These are phyloP conservation scores for Lasiodiplodia citricola DNA, from an alignment of 2,329 filamentous ascomycete genomes.

Conservation along the genomic window DNA sequence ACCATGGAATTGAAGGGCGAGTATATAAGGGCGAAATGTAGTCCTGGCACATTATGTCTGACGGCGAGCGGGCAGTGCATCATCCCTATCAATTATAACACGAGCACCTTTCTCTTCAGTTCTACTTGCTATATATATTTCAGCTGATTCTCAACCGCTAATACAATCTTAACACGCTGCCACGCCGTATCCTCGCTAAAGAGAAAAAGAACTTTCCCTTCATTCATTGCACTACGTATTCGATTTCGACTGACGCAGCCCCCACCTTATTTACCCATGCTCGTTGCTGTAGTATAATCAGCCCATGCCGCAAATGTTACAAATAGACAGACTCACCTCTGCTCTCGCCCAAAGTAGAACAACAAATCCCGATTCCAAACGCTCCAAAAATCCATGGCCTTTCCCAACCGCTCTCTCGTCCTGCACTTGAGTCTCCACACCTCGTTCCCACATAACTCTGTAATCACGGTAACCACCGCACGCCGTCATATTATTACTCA, in stretches of 20 bases:
- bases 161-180: too few relatives aligned
- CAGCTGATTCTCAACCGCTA: too few relatives aligned
- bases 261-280: neutral
- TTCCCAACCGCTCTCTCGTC: neutral
- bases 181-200: rapidly evolving
- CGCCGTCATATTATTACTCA: neutral
- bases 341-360: neutral
- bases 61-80: too few relatives aligned
- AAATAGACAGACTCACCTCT: neutral
- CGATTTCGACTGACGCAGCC: neutral
- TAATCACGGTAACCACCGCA: neutral
- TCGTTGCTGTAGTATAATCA: neutral
- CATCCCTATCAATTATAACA: too few relatives aligned
- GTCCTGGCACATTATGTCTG: too few relatives aligned
- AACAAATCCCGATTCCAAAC: neutral
- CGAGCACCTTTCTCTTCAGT: too few relatives aligned
- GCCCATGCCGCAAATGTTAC: neutral
- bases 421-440: neutral
- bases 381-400: neutral
- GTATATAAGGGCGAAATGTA: too few relatives aligned
- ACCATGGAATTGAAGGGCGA: too few relatives aligned
- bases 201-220: rapidly evolving
- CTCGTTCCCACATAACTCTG: neutral
- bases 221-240: neutral
- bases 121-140: too few relatives aligned